Base-by-base conservation (phyloP, 2,329 filamentous ascomycete species). In the Colletotrichum lindemuthianum region DNA sequence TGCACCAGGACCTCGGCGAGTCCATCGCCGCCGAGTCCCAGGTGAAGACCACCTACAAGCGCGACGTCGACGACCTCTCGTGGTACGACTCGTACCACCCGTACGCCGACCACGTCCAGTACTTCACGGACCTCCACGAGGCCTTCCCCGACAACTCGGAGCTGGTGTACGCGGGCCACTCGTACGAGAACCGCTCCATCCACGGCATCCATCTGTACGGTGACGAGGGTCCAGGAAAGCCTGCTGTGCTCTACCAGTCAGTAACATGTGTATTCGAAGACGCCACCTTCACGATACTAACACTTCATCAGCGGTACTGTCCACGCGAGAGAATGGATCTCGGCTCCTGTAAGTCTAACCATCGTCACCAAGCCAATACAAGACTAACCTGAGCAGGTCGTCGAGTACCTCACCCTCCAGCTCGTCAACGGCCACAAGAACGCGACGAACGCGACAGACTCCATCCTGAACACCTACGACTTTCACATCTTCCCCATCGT, bases 141-240 rank as follows among this genome's bases (percentile, higher is more conserved):
- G 67, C 73, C 6, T 80, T 82, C 60, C 77, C 82, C 3, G 72
- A 72, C 8, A 82, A 84, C 66, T 81, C 83, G 1, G 77, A 83
- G 70, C 71, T 83, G 6, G 73, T 84, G 6, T 78, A 76, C 2
- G 74, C 79, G 5, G 83, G 83, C 0, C 76, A 72, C 13, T 83
- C 82, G 1, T 77, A 77, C 44, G 72, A 83, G 69, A 81, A 81
- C 9, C 74, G 81, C 34, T 71, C 76, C 59, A 91, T 93, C 52
- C 84, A 85, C 13, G 90, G 88, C 0, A 69, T 86, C 43, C 83
- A 85, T 64, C 74, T 86, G 13, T 85, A 76, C 71, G 83, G 83
- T 6, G 71, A 73, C 4, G 72, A 69, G 6, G 77, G 77, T 1
- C 76, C 74, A 6, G 80, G 79, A 24, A 84, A 82, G 70, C 80